phyloP scores from a whole-genome alignment of 2,329 filamentous ascomycete genomes.

The Trichoderma sp. region DNA sequence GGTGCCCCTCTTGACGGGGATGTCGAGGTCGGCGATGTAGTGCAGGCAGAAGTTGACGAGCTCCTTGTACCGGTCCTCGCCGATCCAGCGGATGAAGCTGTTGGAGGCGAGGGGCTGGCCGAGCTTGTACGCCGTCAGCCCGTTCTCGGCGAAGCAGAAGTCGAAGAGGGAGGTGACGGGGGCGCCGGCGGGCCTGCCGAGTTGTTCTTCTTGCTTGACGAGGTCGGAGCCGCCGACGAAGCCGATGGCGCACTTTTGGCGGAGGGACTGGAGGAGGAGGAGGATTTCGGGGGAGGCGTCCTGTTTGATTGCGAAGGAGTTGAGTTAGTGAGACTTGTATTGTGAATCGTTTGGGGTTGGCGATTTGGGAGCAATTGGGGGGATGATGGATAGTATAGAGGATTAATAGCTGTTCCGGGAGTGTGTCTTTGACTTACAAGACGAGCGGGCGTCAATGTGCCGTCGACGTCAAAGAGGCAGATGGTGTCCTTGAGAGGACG shows the following conservation, averaged over 20 bases:
- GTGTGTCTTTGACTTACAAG: conserved; percentile 54
- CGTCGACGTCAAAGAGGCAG: conserved; percentile 94
- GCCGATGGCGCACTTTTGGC: conserved; percentile 85
- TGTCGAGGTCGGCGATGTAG: conserved; percentile 81
- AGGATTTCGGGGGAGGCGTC: conserved; percentile 79
- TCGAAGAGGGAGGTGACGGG: conserved; percentile 89
- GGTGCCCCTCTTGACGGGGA: conserved; percentile 81
- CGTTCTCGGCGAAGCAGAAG: conserved; percentile 97
- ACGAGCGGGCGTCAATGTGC: conserved; percentile 82
- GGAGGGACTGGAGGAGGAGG: conserved; percentile 73
- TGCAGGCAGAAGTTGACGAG: conserved; percentile 75
- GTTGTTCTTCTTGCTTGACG: conserved; percentile 92
- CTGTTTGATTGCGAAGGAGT: no score
- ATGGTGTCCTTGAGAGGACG: conserved; percentile 92
- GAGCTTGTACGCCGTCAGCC: conserved; percentile 84
- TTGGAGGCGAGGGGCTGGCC: conserved; percentile 74
- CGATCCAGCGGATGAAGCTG: conserved; percentile 90
- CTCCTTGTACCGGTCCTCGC: conserved; percentile 80
- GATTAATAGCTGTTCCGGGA: not conserved
- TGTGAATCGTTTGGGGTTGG: no score
- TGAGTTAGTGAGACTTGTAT: not conserved
- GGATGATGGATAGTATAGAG: not conserved
- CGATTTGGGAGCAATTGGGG: not conserved
- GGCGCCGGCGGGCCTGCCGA: conserved; percentile 64
- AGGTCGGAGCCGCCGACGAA: conserved; percentile 93